Evolutionary conservation across 495 filamentous ascomycete genomes (phyloP), one percentile per base, ranked within the genome.

Genomic region (Lepidopterella palustris): DNA sequence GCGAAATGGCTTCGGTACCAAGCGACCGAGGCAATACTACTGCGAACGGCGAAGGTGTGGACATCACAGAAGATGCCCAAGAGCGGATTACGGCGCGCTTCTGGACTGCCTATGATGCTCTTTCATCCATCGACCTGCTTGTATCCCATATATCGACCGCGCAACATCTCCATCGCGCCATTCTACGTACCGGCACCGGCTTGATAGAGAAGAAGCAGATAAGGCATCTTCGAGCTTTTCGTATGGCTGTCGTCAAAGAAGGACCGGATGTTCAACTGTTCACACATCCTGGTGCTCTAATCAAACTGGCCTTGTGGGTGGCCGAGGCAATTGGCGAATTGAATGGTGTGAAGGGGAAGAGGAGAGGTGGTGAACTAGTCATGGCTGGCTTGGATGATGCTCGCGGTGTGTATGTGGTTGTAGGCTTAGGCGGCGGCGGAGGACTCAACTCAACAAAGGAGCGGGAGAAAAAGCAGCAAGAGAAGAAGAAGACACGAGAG

Each of bases 171-270:
- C 88, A 95, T 71, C 85, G 88, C 20, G 92, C 93, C 42, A 98
- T 97, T 66, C 87, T 97, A 42, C 87, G 90, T 31, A 96, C 93
- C 0, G 93, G 95, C 32, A 92, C 90, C 4, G 84, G 89, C 1
- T 76, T 98, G 10, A 84, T 98, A 26, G 87, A 90, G 42, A 98
- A 98, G 73, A 86, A 87, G 40, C 93, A 96, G 69, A 96, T 98
- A 62, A 85, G 88, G 11, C 89, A 95, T 70, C 78, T 98, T 31
- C 84, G 87, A 5, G 87, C 91, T 5, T 98, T 97, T 73, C 88
- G 93, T 35, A 92, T 98, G 77, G 91, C 88, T 9, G 87, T 98
- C 26, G 92, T 98, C 64, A 95, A 95, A 68, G 93, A 97, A 68
- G 89, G 92, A 1, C 89, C 92, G 0, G 93, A 97, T 66, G 87